Conservation (phyloP, 73 alveolate genomes). For the Loxodes magnus region DNA sequence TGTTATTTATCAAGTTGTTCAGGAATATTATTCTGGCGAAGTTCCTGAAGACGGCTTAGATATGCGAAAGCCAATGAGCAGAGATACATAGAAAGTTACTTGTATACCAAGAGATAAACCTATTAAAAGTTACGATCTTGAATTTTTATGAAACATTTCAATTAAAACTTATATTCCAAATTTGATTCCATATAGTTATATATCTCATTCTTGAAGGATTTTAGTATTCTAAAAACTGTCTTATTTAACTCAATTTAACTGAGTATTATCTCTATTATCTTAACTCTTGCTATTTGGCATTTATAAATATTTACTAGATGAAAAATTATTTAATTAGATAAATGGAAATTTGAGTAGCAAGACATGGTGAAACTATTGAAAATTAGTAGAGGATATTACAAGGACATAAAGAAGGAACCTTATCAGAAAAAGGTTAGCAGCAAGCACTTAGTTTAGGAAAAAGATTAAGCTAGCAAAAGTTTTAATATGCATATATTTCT, state of each 20-base stretch:
- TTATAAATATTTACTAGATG: too few relatives aligned
- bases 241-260: too few relatives aligned
- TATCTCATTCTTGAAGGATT: too few relatives aligned
- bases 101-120: slow-evolving; percentile 64
- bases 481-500: slow-evolving; percentile 34
- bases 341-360: slow-evolving; percentile 20
- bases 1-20: slow-evolving; percentile 70
- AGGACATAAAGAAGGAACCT: slow-evolving; percentile 31
- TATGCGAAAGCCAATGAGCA: slow-evolving; percentile 91
- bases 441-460: slow-evolving; percentile 28
- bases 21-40: slow-evolving; percentile 74
- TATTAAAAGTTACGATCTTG: slow-evolving; percentile 76
- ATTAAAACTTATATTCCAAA: too few relatives aligned
- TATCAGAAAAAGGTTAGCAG: slow-evolving; percentile 13
- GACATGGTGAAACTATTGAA: slow-evolving; percentile 40
- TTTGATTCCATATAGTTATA: too few relatives aligned
- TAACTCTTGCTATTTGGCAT: too few relatives aligned
- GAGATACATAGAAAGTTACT: slow-evolving; percentile 73
- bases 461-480: slow-evolving; percentile 15
- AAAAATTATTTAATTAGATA: too few relatives aligned
- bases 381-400: slow-evolving; percentile 18
- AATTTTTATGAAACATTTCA: slow-evolving; percentile 52
- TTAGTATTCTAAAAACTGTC: too few relatives aligned
- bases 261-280: too few relatives aligned
- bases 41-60: slow-evolving; percentile 96